These are phyloP conservation scores for Chrysopogon serrulatus DNA, from an alignment of 176 grass and related monocot genomes.

Conservation along the genomic window DNA sequence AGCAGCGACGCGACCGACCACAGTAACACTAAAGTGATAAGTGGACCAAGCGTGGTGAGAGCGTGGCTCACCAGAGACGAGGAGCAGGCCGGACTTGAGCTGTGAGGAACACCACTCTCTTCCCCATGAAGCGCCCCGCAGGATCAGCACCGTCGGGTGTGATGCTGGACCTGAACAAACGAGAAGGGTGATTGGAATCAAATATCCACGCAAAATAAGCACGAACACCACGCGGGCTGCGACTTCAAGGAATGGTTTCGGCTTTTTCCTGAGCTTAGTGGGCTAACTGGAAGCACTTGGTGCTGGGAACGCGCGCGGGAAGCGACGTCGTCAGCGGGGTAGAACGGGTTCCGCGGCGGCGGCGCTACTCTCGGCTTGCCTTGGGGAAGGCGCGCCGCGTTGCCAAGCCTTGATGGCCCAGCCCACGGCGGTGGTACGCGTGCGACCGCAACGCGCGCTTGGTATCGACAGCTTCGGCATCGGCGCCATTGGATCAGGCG, in stretches of 20 bases:
- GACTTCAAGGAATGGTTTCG: background rate
- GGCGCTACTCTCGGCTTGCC: constrained; percentile 52
- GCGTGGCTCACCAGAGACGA: constrained; percentile 58
- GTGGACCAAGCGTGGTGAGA: background rate
- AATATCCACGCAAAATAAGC: background rate
- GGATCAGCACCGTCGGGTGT: constrained; percentile 92
- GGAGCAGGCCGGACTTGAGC: constrained; percentile 83
- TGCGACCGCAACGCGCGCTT: constrained; percentile 76
- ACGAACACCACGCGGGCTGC: background rate
- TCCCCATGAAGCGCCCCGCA: constrained; percentile 97
- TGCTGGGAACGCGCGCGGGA: constrained; percentile 41
- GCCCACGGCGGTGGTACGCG: constrained; percentile 80
- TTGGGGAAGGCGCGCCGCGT: constrained; percentile 82
- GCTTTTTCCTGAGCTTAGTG: constrained; percentile 93
- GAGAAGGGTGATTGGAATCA: background rate
- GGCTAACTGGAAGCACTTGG: constrained; percentile 77
- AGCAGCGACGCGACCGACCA: background rate
- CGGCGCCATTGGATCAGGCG: constrained; percentile 31
- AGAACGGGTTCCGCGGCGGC: constrained; percentile 53
- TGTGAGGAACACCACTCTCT: constrained; percentile 98
- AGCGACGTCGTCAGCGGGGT: constrained; percentile 90
- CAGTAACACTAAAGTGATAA: background rate
- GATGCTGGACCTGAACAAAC: constrained; percentile 53
- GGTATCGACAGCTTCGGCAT: constrained; percentile 59
- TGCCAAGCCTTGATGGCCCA: constrained; percentile 98